phyloP scores from a whole-genome alignment of 345 rosid genomes.

The sweet orange (Citrus sinensis) region DVS_A1.0 CM039165.1:30381501-30382000 shows the following conservation, averaged over 20 bases:
- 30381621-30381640: neutral
- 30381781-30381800: slow-evolving; percentile 44
- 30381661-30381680: slow-evolving; percentile 49
- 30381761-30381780: slow-evolving; percentile 40
- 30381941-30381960: slow-evolving; percentile 52
- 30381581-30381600: slow-evolving; percentile 9
- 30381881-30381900: slow-evolving; percentile 25
- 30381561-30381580: slow-evolving; percentile 45
- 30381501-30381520: slow-evolving; percentile 40
- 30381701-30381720: slow-evolving; percentile 62
- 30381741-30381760: slow-evolving; percentile 36
- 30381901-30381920: slow-evolving; percentile 56
- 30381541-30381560: slow-evolving; percentile 50
- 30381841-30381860: neutral
- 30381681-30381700: slow-evolving; percentile 42
- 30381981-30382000: slow-evolving; percentile 47
- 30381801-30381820: slow-evolving; percentile 35
- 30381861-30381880: neutral
- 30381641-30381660: slow-evolving; percentile 26
- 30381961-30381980: slow-evolving; percentile 50
- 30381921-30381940: slow-evolving; percentile 45
- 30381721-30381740: slow-evolving; percentile 55
- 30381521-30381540: slow-evolving; percentile 66
- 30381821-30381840: neutral
- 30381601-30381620: slow-evolving; percentile 4